phyloP scores from a whole-genome alignment of 2,329 filamentous ascomycete species.

The Verticillium albo-atrum region DNA sequence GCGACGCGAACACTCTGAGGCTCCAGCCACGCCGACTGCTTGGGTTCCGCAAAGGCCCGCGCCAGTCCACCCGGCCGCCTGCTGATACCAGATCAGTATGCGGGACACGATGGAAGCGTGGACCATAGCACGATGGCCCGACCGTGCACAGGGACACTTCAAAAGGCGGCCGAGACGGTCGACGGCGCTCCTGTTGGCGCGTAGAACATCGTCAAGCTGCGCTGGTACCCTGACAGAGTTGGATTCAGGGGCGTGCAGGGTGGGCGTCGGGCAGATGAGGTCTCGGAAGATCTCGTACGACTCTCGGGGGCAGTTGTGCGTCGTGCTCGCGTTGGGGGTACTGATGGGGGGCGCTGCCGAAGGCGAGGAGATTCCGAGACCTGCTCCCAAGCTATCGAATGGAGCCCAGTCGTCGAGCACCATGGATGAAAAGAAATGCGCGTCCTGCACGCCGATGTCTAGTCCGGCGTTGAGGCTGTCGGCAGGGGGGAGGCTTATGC shows the following conservation, averaged over 20 bases:
- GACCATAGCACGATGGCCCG: constrained; percentile 16
- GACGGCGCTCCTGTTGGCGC: constrained; percentile 15
- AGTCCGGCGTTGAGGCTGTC: neutral
- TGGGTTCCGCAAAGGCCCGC: constrained; percentile 11
- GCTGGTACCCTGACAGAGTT: constrained; percentile 14
- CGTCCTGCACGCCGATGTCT: constrained; percentile 1
- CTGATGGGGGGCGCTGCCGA: neutral
- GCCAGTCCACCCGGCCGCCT: constrained; percentile 16
- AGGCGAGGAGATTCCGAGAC: neutral
- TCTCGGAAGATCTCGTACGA: constrained; percentile 18
- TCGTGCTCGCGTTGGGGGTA: constrained; percentile 1
- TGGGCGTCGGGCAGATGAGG: constrained; percentile 14
- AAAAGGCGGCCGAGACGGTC: constrained; percentile 13
- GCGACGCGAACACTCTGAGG: too few relatives aligned
- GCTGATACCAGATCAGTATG: constrained; percentile 22
- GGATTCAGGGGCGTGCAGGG: constrained; percentile 16
- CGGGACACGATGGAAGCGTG: constrained; percentile 20
- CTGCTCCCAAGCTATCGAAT: neutral
- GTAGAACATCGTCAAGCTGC: constrained; percentile 15
- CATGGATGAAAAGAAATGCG: neutral
- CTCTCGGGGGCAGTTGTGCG: constrained; percentile 15
- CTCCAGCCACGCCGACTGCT: too few relatives aligned
- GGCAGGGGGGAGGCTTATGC: neutral
- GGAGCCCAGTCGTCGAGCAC: neutral
- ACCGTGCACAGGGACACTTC: constrained; percentile 16